These are phyloP conservation scores for Boletus mariae DNA, from an alignment of 1,284 basidiomycete species.

Conservation along the genomic window DNA sequence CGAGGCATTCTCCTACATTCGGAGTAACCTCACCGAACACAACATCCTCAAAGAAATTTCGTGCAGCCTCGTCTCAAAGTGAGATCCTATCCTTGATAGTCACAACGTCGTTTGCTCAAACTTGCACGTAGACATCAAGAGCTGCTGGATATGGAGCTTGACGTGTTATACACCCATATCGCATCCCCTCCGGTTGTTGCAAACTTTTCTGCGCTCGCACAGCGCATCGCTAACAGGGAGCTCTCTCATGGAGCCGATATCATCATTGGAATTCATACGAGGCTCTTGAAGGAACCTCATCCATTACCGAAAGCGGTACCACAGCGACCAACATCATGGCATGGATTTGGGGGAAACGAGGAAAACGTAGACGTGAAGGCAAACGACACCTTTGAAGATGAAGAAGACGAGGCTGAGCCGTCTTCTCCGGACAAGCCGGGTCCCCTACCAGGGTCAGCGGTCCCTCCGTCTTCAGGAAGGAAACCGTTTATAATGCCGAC, in stretches of 20 bases:
- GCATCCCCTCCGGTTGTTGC: constrained; percentile 14
- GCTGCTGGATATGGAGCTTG: constrained; percentile 25
- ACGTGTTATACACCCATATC: constrained; percentile 23
- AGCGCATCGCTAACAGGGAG: constrained; percentile 20
- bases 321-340: background rate
- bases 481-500: background rate
- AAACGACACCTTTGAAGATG: background rate
- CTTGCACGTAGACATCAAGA: constrained; percentile 13
- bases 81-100: background rate
- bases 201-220: constrained; percentile 10
- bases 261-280: constrained; percentile 20
- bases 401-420: background rate
- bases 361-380: background rate
- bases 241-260: constrained; percentile 24
- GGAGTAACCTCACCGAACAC: constrained; percentile 18
- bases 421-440: background rate
- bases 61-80: constrained; percentile 21
- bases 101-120: background rate
- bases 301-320: background rate
- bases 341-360: background rate
- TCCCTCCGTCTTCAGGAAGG: background rate
- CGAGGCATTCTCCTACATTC: constrained; percentile 17
- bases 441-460: background rate
- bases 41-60: constrained; percentile 25
- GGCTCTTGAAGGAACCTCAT: constrained; percentile 11